These are phyloP conservation scores for Podospora pseudoanserina DNA, from an alignment of 495 filamentous ascomycete genomes.

Conservation along the genomic window DNA sequence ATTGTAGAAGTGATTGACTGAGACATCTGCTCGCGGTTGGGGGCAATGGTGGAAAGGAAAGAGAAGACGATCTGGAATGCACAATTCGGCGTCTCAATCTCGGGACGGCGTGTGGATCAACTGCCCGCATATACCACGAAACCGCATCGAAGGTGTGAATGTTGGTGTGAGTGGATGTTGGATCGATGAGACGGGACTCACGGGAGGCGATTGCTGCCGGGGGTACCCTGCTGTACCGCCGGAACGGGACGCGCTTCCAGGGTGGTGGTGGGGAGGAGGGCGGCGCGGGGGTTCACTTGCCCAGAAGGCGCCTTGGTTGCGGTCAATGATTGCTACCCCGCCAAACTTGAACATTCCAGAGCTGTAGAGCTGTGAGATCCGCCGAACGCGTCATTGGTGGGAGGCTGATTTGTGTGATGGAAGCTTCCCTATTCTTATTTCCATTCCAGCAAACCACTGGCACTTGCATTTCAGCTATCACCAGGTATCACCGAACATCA, in stretches of 20 bases:
- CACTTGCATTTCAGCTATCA: neutral
- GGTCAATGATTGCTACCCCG: slow-evolving; percentile 15
- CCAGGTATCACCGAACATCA: slow-evolving; percentile 30
- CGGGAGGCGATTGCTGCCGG: neutral
- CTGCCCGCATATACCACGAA: neutral
- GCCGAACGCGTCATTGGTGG: slow-evolving; percentile 29
- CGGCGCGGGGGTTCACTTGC: no score
- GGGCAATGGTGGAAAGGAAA: neutral
- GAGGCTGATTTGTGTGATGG: slow-evolving; percentile 23
- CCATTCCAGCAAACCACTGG: neutral
- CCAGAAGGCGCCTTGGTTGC: neutral
- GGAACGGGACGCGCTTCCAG: slow-evolving; percentile 15
- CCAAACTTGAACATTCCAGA: slow-evolving; percentile 9
- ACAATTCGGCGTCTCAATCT: neutral
- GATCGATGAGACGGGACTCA: neutral
- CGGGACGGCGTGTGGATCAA: neutral
- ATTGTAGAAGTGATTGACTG: neutral
- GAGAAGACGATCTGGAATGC: neutral
- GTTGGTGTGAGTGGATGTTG: neutral
- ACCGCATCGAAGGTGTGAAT: neutral
- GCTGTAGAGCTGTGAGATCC: slow-evolving; percentile 5
- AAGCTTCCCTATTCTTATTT: neutral
- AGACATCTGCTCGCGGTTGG: neutral
- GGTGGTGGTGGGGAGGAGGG: neutral
- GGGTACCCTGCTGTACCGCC: slow-evolving; percentile 13